A percentile compares a stretch with the other conserved stretches of the same genome.
phyloP scores from a whole-genome alignment of 805 yeast species.

The Hanseniaspora vineae region DNA sequence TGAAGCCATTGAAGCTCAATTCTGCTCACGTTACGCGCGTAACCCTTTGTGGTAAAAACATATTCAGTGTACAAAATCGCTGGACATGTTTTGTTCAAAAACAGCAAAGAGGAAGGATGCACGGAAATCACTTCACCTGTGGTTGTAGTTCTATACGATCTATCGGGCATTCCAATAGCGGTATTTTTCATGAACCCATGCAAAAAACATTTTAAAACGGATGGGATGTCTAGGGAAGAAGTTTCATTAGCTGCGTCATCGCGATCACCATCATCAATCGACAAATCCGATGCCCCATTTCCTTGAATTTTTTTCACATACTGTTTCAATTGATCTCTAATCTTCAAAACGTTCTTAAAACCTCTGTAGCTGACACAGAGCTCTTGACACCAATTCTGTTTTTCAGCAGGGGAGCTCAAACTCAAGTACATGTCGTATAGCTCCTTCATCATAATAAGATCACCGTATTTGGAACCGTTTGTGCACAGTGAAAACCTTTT shows the following conservation, averaged over 20 bases:
- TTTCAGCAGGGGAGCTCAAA: constrained; percentile 38
- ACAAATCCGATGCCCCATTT: constrained; percentile 11
- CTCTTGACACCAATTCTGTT: constrained; percentile 73
- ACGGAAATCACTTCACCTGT: constrained; percentile 77
- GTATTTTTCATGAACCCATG: constrained; percentile 78
- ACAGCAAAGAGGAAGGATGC: constrained; percentile 82
- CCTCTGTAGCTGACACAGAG: constrained; percentile 67
- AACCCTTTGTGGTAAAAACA: constrained; percentile 85
- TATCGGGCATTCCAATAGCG: constrained; percentile 89
- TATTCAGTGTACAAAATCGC: constrained; percentile 92
- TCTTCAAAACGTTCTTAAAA: constrained; percentile 60
- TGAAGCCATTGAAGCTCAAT: constrained; percentile 78
- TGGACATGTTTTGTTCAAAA: constrained; percentile 60
- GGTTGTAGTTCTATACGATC: constrained; percentile 76
- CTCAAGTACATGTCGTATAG: constrained; percentile 43
- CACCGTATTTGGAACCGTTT: constrained; percentile 67
- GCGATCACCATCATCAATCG: constrained; percentile 10
- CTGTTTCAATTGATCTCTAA: constrained; percentile 60
- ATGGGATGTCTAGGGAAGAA: constrained; percentile 36
- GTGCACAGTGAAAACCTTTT: constrained; percentile 57
- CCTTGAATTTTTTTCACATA: constrained; percentile 35
- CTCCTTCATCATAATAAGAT: constrained; percentile 71
- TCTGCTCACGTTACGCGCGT: constrained; percentile 79
- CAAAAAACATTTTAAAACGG: constrained; percentile 64
- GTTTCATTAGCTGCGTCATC: constrained; percentile 21